These are phyloP conservation scores for Symbiotaphrina buchneri DNA, from an alignment of 495 filamentous ascomycete genomes.

Conservation along the genomic window DNA sequence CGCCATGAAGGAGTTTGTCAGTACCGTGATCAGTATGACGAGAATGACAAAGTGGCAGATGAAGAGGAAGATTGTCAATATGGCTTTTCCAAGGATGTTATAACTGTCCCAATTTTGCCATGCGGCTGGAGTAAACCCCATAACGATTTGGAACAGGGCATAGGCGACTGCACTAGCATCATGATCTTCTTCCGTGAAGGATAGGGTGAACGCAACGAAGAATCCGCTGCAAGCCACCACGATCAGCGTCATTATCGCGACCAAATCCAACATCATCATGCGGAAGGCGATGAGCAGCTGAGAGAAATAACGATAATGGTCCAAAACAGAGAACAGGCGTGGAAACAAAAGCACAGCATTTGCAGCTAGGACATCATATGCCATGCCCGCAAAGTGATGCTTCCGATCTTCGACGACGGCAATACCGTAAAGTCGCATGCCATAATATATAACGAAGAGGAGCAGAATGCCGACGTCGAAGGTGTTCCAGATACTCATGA, in stretches of 20 bases:
- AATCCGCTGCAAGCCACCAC: slow-evolving; percentile 79
- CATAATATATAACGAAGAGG: slow-evolving; percentile 73
- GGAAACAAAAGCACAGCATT: slow-evolving; percentile 80
- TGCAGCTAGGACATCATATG: slow-evolving; percentile 76
- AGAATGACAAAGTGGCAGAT: slow-evolving; percentile 84
- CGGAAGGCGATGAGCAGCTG: slow-evolving; percentile 82
- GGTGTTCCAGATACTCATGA: slow-evolving; percentile 92
- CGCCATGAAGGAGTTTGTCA: slow-evolving; percentile 45
- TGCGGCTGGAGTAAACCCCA: slow-evolving; percentile 67
- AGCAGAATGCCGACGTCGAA: slow-evolving; percentile 78
- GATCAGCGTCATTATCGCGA: slow-evolving; percentile 62
- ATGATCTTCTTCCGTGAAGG: slow-evolving; percentile 42
- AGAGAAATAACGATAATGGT: slow-evolving; percentile 88
- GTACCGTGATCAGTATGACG: slow-evolving; percentile 53
- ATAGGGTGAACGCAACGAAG: slow-evolving; percentile 77
- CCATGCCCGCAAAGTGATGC: slow-evolving; percentile 46
- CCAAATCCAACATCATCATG: slow-evolving; percentile 75
- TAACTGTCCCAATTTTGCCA: slow-evolving; percentile 57
- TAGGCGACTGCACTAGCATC: slow-evolving; percentile 53
- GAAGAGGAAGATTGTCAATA: slow-evolving; percentile 65
- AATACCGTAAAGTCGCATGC: slow-evolving; percentile 67
- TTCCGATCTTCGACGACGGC: slow-evolving; percentile 44
- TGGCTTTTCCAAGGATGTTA: slow-evolving; percentile 47
- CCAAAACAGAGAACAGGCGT: slow-evolving; percentile 71
- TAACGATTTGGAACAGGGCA: slow-evolving; percentile 73